Evolutionary conservation across 768 basidiomycete species (phyloP).

Genomic region (Podaxis mareebaensis): DNA sequence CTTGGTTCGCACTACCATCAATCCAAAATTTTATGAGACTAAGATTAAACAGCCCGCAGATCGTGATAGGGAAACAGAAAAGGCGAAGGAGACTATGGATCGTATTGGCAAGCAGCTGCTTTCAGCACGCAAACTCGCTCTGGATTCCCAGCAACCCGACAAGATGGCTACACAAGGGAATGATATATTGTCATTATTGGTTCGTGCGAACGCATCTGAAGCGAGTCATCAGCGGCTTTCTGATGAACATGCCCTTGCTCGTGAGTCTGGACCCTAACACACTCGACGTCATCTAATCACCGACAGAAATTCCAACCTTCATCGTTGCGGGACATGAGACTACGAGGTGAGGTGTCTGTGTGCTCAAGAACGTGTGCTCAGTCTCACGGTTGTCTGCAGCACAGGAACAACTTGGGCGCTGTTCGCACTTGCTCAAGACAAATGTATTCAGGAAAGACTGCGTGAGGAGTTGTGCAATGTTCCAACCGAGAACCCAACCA

Average conservation of each 20-base stretch:
- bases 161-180: slow-evolving; percentile 37
- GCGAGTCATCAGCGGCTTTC: slow-evolving; percentile 54
- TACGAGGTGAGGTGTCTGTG: slow-evolving; percentile 26
- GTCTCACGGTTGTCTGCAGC: slow-evolving; percentile 23
- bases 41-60: slow-evolving; percentile 30
- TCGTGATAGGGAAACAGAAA: slow-evolving; percentile 28
- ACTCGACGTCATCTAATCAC: background rate
- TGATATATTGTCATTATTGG: slow-evolving; percentile 60
- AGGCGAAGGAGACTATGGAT: slow-evolving; percentile 42
- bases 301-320: slow-evolving; percentile 60
- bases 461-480: slow-evolving; percentile 55
- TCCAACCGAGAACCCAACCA: slow-evolving; percentile 56
- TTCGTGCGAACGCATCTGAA: slow-evolving; percentile 64
- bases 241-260: slow-evolving; percentile 63
- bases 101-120: slow-evolving; percentile 54
- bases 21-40: background rate
- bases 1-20: slow-evolving; percentile 31
- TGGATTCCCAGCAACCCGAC: slow-evolving; percentile 20
- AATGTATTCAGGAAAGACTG: slow-evolving; percentile 52
- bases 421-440: slow-evolving; percentile 50
- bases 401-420: slow-evolving; percentile 58
- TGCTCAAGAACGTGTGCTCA: background rate
- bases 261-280: slow-evolving; percentile 32
- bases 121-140: slow-evolving; percentile 40
- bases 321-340: slow-evolving; percentile 62